A percentile compares a stretch with the other conserved stretches of the same genome.
phyloP scores from a whole-genome alignment of 768 basidiomycete genomes.

The Lactarius psammicola region DNA sequence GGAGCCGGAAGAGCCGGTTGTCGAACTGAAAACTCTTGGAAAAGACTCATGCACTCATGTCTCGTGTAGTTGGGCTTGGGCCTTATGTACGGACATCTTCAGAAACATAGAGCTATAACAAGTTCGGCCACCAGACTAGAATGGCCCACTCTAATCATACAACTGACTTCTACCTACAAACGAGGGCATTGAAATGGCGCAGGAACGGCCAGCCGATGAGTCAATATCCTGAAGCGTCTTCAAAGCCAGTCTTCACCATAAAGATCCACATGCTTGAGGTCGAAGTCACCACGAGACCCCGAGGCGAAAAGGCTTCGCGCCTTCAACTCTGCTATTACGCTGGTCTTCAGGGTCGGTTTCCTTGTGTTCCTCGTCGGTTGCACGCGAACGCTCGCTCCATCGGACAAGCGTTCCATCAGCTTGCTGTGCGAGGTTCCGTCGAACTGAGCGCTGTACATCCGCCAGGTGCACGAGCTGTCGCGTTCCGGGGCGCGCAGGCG shows the following conservation, averaged over 20 bases:
- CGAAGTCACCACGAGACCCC: not conserved
- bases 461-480: constrained; percentile 23
- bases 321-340: constrained; percentile 12
- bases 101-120: too few relatives aligned
- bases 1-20: too few relatives aligned
- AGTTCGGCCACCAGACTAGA: too few relatives aligned
- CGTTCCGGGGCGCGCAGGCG: not conserved
- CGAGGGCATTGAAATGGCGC: too few relatives aligned
- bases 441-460: constrained; percentile 25
- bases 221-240: not conserved
- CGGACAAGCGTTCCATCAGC: not conserved
- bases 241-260: constrained; percentile 12
- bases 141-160: not conserved
- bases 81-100: too few relatives aligned
- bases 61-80: too few relatives aligned
- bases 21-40: too few relatives aligned
- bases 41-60: too few relatives aligned
- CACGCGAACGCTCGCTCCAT: too few relatives aligned
- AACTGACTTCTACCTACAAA: not conserved
- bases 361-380: not conserved
- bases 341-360: constrained; percentile 3
- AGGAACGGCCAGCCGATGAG: too few relatives aligned
- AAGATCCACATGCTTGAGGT: not conserved
- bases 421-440: constrained; percentile 7
- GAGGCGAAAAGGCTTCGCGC: constrained; percentile 2